Base-by-base conservation (phyloP, 2,329 filamentous ascomycete genomes). In the Scytalidium lignicola region DNA sequence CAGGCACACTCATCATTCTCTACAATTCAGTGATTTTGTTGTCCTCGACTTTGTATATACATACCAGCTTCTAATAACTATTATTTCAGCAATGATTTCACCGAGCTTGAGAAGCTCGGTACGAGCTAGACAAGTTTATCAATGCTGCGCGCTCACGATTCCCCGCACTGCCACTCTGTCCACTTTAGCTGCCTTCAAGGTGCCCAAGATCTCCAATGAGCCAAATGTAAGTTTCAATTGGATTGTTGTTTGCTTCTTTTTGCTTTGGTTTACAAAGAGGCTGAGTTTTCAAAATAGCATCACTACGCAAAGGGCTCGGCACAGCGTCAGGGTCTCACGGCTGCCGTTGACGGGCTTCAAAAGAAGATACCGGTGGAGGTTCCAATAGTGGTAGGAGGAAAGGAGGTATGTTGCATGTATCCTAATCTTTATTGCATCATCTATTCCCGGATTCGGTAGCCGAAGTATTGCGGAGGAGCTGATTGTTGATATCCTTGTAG, bases 201-300 rank as follows among this genome's bases (percentile, higher is more conserved):
- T 91, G 46, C 93, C 93, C 44, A 83, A 83, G 55, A 82, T 96
- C 60, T 75, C 81, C 65, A 99, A 99, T 67, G 93, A 99, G 74
- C 90, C 90, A n/a, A 99, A 96, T 67, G 91, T 96, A 70, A 68
- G 88, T 76, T 47, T 22, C 26, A 46, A 39, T 28, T 45, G 13
- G 21, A 23, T 40, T 41, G 22, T 15, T 50, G 43, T 47, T 22
- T 56, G 42, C 51, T 55, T 21, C 48, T 29, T 50, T 2, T 8
- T 45, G n/a, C n/a, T n/a, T n/a, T n/a, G n/a, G n/a, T n/a, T n/a
- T n/a, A n/a, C n/a, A n/a, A n/a, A n/a, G n/a, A n/a, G n/a, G n/a
- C n/a, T n/a, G n/a, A n/a, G n/a, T n/a, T n/a, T 10, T 26, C 6
- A 5, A 26, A 26, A 26, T 26, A 96, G 90, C 87, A 95, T 74